Evolutionary conservation across 2,329 filamentous ascomycete species (phyloP), one percentile per base, ranked within the genome.

Genomic region (Grosmannia clavigera): DNA sequence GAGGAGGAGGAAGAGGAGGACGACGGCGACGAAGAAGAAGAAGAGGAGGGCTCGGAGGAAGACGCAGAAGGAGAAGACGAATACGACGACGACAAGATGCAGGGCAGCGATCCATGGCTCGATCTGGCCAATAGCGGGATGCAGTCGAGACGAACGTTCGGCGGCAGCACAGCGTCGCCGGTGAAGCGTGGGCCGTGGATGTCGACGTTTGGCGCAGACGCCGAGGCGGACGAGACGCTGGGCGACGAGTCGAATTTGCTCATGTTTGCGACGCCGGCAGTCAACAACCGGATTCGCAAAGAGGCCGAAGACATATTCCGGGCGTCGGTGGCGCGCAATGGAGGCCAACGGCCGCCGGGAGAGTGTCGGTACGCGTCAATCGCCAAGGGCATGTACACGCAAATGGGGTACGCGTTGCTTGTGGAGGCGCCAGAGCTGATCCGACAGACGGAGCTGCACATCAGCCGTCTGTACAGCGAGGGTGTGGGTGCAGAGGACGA

Each of bases 351-450:
- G 40, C 33, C 57, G 25, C 25, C 19, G 33, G 38, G 25, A 55
- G 79, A 83, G 10, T 84, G 85, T 58, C 81, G 83, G 53, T 87
- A 90, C 67, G 80, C 84, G 4, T 76, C 81, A 7, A 83, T 95
- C 61, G 88, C 89, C 35, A 88, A 86, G 69, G 85, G 86, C 62
- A 72, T 92, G 11, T 83, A 85, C 76, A 69, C 75, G 70, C 69
- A 82, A 69, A 71, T 78, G 72, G 80, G 80, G 43, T 75, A 81
- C 40, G 82, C 87, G 1, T 67, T 73, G 22, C 75, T 95, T 54
- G 77, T 78, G 5, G 92, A 96, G 72, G 76, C 85, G 1, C 83
- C 86, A 62, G 78, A 85, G 54, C 71, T 95, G 25, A 83, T 96
- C 54, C 73, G 95, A 40, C 78, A 82, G 56, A 95, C 88, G 12